Evolutionary conservation across 768 basidiomycete genomes (phyloP).

Genomic region (Tricholoma terreum): DNA sequence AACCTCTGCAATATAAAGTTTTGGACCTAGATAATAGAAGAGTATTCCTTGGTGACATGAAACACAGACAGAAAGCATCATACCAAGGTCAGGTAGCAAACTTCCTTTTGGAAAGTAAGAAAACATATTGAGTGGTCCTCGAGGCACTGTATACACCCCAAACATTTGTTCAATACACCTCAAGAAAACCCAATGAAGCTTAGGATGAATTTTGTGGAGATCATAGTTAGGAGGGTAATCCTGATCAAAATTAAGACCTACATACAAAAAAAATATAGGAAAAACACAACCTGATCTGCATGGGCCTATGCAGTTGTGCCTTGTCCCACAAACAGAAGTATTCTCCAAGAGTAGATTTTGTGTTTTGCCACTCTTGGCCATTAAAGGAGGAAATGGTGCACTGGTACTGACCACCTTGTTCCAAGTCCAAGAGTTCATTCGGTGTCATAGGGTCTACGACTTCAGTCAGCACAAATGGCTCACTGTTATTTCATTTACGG

Average conservation of each 20-base stretch:
- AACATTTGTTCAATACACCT: background rate
- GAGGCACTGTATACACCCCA: background rate
- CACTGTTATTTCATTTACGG: background rate
- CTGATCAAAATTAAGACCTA: no score
- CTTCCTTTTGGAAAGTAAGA: background rate
- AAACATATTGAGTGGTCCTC: background rate
- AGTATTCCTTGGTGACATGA: background rate
- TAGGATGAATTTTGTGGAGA: background rate
- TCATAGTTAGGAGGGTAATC: background rate
- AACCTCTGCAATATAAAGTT: background rate
- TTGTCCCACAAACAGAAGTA: no score
- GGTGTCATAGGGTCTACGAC: background rate
- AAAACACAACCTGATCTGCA: no score
- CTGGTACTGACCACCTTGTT: no score
- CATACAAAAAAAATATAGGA: no score
- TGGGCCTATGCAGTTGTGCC: no score
- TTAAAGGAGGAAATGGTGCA: no score
- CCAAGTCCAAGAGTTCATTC: background rate
- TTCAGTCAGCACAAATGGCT: background rate
- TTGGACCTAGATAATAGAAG: background rate
- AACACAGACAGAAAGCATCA: background rate
- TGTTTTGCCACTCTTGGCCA: background rate
- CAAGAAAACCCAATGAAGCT: no score
- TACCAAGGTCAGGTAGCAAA: background rate
- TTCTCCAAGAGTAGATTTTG: no score